Evolutionary conservation across 2,329 filamentous ascomycete species (phyloP).

Genomic region (Stagonosporopsis cucurbitacearum): DNA sequence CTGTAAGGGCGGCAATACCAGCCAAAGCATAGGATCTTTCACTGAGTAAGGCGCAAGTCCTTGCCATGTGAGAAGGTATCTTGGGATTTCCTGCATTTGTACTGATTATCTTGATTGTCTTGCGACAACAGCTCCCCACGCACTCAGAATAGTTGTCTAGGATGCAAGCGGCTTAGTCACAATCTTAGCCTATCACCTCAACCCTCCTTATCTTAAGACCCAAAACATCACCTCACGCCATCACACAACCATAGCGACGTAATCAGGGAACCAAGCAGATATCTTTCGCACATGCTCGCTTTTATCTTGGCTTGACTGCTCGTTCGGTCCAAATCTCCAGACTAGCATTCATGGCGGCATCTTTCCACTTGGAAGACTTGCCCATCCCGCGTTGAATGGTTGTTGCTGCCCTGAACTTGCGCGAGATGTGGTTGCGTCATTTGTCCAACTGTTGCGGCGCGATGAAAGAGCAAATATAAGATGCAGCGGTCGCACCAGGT

Average conservation of each 20-base stretch:
- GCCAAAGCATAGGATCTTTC: no score
- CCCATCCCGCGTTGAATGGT: conserved; percentile 40
- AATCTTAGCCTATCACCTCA: conserved; percentile 36
- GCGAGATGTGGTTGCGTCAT: conserved; percentile 39
- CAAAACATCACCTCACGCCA: conserved; percentile 45
- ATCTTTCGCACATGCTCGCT: conserved; percentile 24
- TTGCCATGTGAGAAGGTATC: not conserved
- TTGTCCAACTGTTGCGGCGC: conserved; percentile 25
- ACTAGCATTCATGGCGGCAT: conserved; percentile 25
- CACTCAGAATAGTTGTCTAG: not conserved
- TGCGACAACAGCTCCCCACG: not conserved
- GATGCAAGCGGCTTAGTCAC: conserved; percentile 36
- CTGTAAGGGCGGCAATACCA: not conserved
- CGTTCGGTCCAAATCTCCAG: conserved; percentile 21
- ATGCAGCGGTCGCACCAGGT: conserved; percentile 18
- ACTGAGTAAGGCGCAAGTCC: not conserved
- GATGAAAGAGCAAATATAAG: conserved; percentile 45
- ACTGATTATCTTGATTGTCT: not conserved
- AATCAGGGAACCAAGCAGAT: conserved; percentile 17
- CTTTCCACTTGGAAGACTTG: conserved; percentile 20
- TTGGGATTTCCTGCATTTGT: not conserved
- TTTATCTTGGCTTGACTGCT: conserved; percentile 27
- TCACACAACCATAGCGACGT: conserved; percentile 30
- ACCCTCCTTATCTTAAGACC: conserved; percentile 31
- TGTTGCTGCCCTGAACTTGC: conserved; percentile 13